Evolutionary conservation across 805 yeast genomes (phyloP).

Genomic region (Yarrowia sp.): DNA sequence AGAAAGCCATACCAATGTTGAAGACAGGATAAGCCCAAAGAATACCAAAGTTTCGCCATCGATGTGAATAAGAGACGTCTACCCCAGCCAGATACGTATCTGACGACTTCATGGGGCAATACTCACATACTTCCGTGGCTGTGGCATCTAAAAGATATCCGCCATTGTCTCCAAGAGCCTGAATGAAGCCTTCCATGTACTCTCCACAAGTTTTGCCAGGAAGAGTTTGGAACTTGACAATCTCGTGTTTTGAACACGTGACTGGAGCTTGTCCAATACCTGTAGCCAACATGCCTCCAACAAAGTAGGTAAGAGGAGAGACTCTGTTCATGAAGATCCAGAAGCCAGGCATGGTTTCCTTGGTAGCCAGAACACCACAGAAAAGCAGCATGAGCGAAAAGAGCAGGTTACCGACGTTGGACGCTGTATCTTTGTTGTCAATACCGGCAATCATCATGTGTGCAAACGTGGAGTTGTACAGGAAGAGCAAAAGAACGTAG

Average conservation of each 20-base stretch:
- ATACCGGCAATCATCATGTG: conserved; percentile 44
- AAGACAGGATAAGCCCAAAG: conserved; percentile 49
- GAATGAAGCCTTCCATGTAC: conserved; percentile 45
- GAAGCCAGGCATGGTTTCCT: conserved; percentile 61
- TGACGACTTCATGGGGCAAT: conserved; percentile 58
- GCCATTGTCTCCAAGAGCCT: conserved; percentile 35
- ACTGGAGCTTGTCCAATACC: conserved; percentile 49
- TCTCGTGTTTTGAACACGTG: conserved; percentile 49
- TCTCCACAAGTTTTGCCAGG: conserved; percentile 56
- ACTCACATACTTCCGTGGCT: conserved; percentile 53
- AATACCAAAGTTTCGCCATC: conserved; percentile 61
- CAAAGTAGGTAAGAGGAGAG: conserved; percentile 64
- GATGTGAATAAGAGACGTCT: conserved; percentile 35
- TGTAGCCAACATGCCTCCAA: conserved; percentile 50
- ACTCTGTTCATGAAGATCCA: conserved; percentile 77
- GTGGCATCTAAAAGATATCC: conserved; percentile 47
- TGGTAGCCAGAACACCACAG: conserved; percentile 62
- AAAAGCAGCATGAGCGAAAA: conserved; percentile 56
- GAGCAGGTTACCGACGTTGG: conserved; percentile 51
- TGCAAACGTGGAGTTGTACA: conserved; percentile 41
- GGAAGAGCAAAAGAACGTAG: conserved; percentile 45
- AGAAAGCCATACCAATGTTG: conserved; percentile 45
- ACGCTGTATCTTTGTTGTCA: conserved; percentile 48
- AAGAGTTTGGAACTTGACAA: conserved; percentile 50
- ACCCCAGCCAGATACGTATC: conserved; percentile 52